Base-by-base conservation (phyloP, 139 green algal genomes). In the Tetradesmus lagerheimii region DNA sequence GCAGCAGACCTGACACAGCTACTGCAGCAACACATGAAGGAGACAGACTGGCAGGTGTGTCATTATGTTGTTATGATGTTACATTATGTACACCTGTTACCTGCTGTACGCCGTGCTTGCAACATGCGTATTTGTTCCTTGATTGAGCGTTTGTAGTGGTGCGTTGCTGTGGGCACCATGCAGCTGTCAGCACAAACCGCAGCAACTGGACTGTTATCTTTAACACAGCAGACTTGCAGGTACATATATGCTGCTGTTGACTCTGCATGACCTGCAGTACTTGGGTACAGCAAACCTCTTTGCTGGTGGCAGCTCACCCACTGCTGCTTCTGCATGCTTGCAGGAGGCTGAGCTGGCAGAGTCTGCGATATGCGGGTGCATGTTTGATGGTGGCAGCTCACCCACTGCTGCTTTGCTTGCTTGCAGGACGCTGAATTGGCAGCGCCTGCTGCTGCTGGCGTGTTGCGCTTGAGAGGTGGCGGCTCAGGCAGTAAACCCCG, bases 11-110 rank as follows among this genome's bases (percentile, higher is more conserved):
- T 95, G 29, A 89, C 74, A 15, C 27, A 31, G 0, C 64, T 75
- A 4, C 87, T 95, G 74, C 82, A 90, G 47, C 14, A 90, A 15
- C 85, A 91, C 43, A 25, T 93, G 74, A 31, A 87, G 1, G 38
- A 34, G 1, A 87, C 81, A 4, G 47, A 62, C 77, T 93, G 82
- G 50, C 82, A 87, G 82, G 82, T 87, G 29, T 8, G 81, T 35
- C 41, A 3, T 35, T 2, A 25, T n/a, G n/a, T n/a, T n/a, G n/a
- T n/a, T n/a, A n/a, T n/a, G n/a, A n/a, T n/a, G n/a, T n/a, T n/a
- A 39, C 29, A 67, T 16, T 38, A 18, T 62, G 27, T 31, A 38
- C 39, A 39, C 0, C 0, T 67, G 39, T 3, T 80, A 15, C 20
- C 9, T 43, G 37, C 14, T 83, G 43, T 25, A 83, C n/a, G 6